Conservation (phyloP, 2,329 filamentous ascomycete species). For the Aspergillus calidoustus region DNA sequence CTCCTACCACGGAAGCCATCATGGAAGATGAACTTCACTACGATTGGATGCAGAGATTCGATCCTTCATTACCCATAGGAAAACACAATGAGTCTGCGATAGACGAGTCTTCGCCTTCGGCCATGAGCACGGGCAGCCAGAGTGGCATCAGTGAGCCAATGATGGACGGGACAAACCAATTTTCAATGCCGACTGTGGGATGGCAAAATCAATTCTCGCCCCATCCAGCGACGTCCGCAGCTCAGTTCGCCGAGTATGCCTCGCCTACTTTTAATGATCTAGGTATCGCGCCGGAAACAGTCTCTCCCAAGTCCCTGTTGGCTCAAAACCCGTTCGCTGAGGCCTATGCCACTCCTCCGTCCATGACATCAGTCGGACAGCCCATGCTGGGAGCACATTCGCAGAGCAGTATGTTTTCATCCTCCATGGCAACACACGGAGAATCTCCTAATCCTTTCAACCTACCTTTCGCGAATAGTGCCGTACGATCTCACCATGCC, state of each 20-base stretch:
- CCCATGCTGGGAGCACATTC: slow-evolving; percentile 69
- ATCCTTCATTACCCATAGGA: slow-evolving; percentile 73
- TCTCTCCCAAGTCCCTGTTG: slow-evolving; percentile 76
- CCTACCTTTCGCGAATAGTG: slow-evolving; percentile 62
- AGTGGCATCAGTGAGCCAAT: slow-evolving; percentile 80
- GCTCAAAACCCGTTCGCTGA: slow-evolving; percentile 72
- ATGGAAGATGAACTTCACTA: slow-evolving; percentile 74
- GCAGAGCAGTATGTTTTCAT: slow-evolving; percentile 56
- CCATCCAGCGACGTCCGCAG: slow-evolving; percentile 67
- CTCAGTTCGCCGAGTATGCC: slow-evolving; percentile 75
- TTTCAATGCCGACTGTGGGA: slow-evolving; percentile 59
- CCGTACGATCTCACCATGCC: slow-evolving; percentile 63
- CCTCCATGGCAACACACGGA: slow-evolving; percentile 49
- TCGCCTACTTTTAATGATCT: slow-evolving; percentile 75
- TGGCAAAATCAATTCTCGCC: slow-evolving; percentile 73
- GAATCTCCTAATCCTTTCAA: slow-evolving; percentile 54
- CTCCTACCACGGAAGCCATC: slow-evolving; percentile 59
- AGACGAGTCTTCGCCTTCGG: slow-evolving; percentile 92
- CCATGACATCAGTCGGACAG: slow-evolving; percentile 74
- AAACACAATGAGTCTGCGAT: slow-evolving; percentile 77
- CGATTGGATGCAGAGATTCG: slow-evolving; percentile 84
- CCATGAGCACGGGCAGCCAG: slow-evolving; percentile 92
- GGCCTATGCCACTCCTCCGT: slow-evolving; percentile 77
- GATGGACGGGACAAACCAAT: slow-evolving; percentile 75
- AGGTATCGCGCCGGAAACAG: slow-evolving; percentile 70